Evolutionary conservation across 176 grass and related monocot genomes (phyloP).

Genomic region (Oryza longistaminata): DNA sequence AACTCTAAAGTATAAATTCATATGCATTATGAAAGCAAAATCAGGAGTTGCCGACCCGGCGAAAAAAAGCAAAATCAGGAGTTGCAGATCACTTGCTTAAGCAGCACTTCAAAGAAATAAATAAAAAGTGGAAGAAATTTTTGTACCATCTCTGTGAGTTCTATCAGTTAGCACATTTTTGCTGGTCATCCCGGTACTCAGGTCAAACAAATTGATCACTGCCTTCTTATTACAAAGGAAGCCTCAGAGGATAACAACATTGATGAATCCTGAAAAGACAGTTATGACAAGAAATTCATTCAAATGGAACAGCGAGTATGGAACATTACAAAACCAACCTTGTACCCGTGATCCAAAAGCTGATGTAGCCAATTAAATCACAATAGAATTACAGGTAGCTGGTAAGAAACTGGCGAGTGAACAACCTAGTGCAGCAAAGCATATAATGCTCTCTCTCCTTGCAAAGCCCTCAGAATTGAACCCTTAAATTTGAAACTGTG

Average conservation of each 20-base stretch:
- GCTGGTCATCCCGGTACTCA: slow-evolving; percentile 58
- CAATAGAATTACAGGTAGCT: slow-evolving; percentile 13
- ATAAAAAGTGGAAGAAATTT: neutral
- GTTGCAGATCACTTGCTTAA: slow-evolving; percentile 22
- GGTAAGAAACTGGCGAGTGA: slow-evolving; percentile 5
- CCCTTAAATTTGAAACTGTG: slow-evolving; percentile 38
- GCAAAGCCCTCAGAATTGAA: slow-evolving; percentile 15
- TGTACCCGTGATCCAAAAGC: slow-evolving; percentile 32
- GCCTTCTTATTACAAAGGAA: slow-evolving; percentile 16
- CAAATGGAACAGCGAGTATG: neutral
- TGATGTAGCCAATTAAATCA: slow-evolving; percentile 27
- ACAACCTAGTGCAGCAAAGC: neutral
- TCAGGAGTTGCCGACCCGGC: neutral
- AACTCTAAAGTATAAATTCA: neutral
- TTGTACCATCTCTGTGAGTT: slow-evolving; percentile 58
- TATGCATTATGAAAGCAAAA: slow-evolving; percentile 5
- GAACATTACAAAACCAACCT: slow-evolving; percentile 28
- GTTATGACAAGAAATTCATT: neutral
- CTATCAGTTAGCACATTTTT: slow-evolving; percentile 32
- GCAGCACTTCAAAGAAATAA: slow-evolving; percentile 1
- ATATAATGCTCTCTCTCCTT: neutral
- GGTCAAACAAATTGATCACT: slow-evolving; percentile 72
- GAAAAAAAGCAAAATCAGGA: slow-evolving; percentile 12
- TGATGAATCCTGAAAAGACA: slow-evolving; percentile 35
- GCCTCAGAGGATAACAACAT: slow-evolving; percentile 27